Percentiles rank a stretch among this genome's conserved stretches.
phyloP scores from a whole-genome alignment of 2,329 filamentous ascomycete species.

The Tolypocladium inflatum region DNA sequence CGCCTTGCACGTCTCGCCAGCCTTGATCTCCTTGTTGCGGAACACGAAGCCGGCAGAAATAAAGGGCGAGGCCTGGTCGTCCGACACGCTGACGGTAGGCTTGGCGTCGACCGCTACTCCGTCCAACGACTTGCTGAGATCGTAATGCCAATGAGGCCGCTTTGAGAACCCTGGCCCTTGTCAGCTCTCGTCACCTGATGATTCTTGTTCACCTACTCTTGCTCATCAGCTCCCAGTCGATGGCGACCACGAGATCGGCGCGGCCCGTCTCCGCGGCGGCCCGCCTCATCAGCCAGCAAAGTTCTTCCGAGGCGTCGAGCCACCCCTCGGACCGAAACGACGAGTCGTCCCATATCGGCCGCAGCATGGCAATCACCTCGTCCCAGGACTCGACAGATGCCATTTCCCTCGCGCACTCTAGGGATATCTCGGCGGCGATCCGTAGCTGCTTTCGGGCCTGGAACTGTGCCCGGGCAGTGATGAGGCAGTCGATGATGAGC shows the following conservation, averaged over 20 bases:
- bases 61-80: conserved; percentile 43
- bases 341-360: conserved; percentile 47
- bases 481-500: conserved; percentile 43
- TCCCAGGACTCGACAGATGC: conserved; percentile 41
- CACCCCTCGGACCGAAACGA: conserved; percentile 50
- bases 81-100: conserved; percentile 40
- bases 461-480: conserved; percentile 44
- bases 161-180: conserved; percentile 37
- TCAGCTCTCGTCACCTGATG: conserved; percentile 1
- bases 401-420: conserved; percentile 49
- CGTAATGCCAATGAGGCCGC: conserved; percentile 50
- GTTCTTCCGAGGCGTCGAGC: conserved; percentile 48
- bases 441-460: conserved; percentile 42
- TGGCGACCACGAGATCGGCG: conserved; percentile 46
- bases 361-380: conserved; percentile 42
- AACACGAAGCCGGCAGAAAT: conserved; percentile 49
- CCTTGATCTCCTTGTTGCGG: conserved; percentile 46
- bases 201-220: conserved; percentile 32
- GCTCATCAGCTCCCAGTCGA: conserved; percentile 57
- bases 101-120: conserved; percentile 33
- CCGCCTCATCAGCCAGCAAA: conserved; percentile 50
- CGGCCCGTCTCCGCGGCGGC: conserved; percentile 44
- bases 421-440: conserved; percentile 42
- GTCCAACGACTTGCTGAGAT: conserved; percentile 47
- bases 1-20: conserved; percentile 47